Base-by-base conservation (phyloP, 768 basidiomycete species). In the Leccinum disarticulatum region DNA sequence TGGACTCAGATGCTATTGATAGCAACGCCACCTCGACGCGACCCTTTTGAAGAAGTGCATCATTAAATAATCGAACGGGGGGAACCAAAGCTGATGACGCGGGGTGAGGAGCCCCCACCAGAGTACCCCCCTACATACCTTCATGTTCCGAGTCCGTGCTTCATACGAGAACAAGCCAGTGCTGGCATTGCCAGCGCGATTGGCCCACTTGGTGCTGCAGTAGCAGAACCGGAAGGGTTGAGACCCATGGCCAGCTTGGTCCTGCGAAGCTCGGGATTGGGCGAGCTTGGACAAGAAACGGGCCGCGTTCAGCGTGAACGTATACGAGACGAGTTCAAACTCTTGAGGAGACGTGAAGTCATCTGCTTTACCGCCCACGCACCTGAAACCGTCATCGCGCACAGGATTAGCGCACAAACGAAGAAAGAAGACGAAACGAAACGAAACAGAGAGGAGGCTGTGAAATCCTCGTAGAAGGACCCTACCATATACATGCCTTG, bases 151-250 rank as follows among this genome's bases (percentile, higher is more conserved):
- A n/a, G 55, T 53, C 41, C 61, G 46, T 1, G 65, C 58, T 31
- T 71, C 70, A 10, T 57, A 64, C 41, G 59, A 55, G 48, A 66
- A 65, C 43, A 63, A 22, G 9, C 59, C 55, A 11, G 41, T 54
- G 13, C 61, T 41, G 4, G 69, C 62, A 5, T 57, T 65, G 1
- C 61, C 56, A 0, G 61, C 25, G 36, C 69, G 61, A 31, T 65
- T 63, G 3, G 67, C 67, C 62, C 65, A 57, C 28, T 71, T 71
- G 49, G 48, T 43, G 54, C 70, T 71, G 58, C 64, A 70, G 55
- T 71, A 70, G 57, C 69, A 70, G 56, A 70, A 71, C 33, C 67
- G 63, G 47, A 71, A 61, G 1, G 63, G 66, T 1, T 57, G 65
- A 36, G 35, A 4, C 3, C n/a, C 38, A 27, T 15, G 36, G 15